A percentile compares a stretch with the other conserved stretches of the same genome.
phyloP scores from a whole-genome alignment of 129 eudicot species.

The Artemisia tridentata region DNA sequence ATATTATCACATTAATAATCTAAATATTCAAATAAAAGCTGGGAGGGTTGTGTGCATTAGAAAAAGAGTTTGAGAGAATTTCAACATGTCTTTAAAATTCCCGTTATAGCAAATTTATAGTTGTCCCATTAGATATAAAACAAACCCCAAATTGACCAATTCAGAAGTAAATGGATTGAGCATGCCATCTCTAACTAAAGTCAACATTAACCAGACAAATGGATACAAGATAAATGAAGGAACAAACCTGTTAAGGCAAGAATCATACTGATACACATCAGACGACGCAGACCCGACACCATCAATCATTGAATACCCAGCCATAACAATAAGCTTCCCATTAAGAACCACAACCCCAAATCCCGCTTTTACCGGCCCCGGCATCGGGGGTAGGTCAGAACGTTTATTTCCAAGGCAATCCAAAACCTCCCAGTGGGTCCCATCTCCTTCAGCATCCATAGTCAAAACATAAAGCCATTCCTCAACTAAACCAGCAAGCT shows the following conservation, averaged over 20 bases:
- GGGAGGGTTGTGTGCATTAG: too few relatives aligned
- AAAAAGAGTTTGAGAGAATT: too few relatives aligned
- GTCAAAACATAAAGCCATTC: constrained; percentile 91
- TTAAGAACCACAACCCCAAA: constrained; percentile 72
- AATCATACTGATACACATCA: constrained; percentile 86
- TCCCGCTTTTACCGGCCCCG: constrained; percentile 66
- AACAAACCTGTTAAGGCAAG: constrained; percentile 87
- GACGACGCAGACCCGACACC: constrained; percentile 57
- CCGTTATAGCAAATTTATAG: too few relatives aligned
- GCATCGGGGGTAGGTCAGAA: constrained; percentile 61
- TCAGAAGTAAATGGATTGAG: background rate
- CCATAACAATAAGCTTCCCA: constrained; percentile 88
- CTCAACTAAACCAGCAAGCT: constrained; percentile 75
- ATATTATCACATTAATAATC: too few relatives aligned
- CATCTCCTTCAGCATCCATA: constrained; percentile 59
- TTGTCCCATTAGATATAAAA: background rate
- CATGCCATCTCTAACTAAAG: too few relatives aligned
- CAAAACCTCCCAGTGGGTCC: constrained; percentile 91
- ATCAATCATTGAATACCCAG: constrained; percentile 59
- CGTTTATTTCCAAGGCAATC: constrained; percentile 71
- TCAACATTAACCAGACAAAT: background rate
- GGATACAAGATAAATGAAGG: constrained; percentile 6
- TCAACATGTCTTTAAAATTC: too few relatives aligned
- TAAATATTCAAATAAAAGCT: too few relatives aligned
- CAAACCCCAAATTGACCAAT: background rate